Percentiles rank a stretch among this genome's conserved stretches.
Evolutionary conservation across 148 eudicot species (phyloP).

Genomic region (Amaranthus palmeri): DNA sequence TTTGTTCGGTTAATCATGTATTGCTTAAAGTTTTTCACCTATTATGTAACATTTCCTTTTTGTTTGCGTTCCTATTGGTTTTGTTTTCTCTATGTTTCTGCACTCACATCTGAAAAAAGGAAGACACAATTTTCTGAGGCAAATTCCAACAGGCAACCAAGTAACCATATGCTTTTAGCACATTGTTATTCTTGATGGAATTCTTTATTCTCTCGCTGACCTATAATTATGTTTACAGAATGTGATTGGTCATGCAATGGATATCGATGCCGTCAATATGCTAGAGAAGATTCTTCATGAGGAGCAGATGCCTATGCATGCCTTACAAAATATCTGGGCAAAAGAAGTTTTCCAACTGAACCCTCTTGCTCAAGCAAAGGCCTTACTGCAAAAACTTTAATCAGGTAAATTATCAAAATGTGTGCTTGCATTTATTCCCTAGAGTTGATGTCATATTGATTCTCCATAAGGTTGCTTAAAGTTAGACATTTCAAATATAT

Average conservation of each 20-base stretch:
- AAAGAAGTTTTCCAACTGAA: conserved; percentile 43
- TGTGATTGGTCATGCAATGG: conserved; percentile 54
- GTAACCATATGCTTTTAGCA: not conserved
- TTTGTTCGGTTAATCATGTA: not conserved
- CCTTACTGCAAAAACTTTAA: conserved; percentile 37
- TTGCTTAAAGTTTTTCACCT: not conserved
- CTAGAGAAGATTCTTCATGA: conserved; percentile 44
- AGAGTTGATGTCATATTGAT: not conserved
- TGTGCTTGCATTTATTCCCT: not conserved
- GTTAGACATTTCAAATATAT: not conserved
- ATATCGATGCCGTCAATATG: conserved; percentile 28
- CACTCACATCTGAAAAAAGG: not conserved
- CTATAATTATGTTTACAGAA: conserved; percentile 36
- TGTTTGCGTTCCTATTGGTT: not conserved
- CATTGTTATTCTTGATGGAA: not conserved
- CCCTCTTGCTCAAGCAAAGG: conserved; percentile 61
- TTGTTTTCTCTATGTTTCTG: conserved; percentile 5
- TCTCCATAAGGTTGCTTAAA: not conserved
- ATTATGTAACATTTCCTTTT: not conserved
- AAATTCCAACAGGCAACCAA: not conserved
- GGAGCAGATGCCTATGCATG: conserved; percentile 50
- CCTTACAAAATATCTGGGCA: conserved; percentile 65
- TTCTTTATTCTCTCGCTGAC: not conserved
- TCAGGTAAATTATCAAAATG: conserved; percentile 19
- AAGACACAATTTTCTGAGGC: not conserved